These are phyloP conservation scores for Arthrobotrys musiformis DNA, from an alignment of 2,329 filamentous ascomycete species.

Conservation along the genomic window DNA sequence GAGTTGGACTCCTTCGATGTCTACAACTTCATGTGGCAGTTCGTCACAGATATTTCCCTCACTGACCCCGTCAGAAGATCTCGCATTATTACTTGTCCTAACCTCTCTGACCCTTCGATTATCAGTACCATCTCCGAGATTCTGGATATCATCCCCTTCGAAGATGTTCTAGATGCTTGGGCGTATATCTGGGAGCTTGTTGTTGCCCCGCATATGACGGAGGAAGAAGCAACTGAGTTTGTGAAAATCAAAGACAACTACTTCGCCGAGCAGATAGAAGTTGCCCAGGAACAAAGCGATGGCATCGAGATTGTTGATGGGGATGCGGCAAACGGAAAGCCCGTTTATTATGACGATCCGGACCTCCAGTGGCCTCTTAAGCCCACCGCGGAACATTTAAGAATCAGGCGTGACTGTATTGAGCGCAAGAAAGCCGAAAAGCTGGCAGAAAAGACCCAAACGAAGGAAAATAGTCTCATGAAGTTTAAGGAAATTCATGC, in stretches of 20 bases:
- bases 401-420: background rate
- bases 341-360: background rate
- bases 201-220: slow-evolving; percentile 17
- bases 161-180: slow-evolving; percentile 19
- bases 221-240: slow-evolving; percentile 7
- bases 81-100: background rate
- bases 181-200: slow-evolving; percentile 8
- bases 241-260: background rate
- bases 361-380: slow-evolving; percentile 5
- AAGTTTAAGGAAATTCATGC: background rate
- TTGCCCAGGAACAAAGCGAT: too few relatives aligned
- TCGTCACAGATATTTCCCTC: background rate
- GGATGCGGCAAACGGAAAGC: background rate
- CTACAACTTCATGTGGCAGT: slow-evolving; percentile 28
- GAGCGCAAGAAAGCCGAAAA: slow-evolving; percentile 1
- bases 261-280: background rate
- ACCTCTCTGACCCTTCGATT: slow-evolving; percentile 3
- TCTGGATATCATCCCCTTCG: background rate
- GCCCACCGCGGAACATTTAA: background rate
- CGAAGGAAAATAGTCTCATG: background rate
- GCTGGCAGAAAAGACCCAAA: background rate
- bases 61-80: background rate
- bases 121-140: background rate
- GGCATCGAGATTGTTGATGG: background rate
- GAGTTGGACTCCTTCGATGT: slow-evolving; percentile 13